Evolutionary conservation across 306 rosid species (phyloP), one percentile per base, ranked within the genome.

Genomic region (Canavalia gladiata): DNA sequence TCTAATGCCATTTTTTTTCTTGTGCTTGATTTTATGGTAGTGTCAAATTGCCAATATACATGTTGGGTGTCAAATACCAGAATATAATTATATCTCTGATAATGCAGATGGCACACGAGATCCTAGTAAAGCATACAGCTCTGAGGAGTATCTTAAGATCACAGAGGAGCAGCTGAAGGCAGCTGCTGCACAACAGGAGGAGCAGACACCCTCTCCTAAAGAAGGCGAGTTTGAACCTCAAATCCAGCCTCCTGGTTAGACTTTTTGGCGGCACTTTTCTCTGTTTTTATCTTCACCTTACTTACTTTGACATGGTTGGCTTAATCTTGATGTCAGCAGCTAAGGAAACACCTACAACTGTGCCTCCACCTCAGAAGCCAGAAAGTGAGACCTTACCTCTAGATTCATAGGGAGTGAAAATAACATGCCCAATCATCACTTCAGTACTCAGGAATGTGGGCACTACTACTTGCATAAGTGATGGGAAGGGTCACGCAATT

Each of bases 131-230:
- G 92, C 94, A 72, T 92, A 91, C 89, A 90, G 90, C 81, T 73
- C 89, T 3, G 99, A 92, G 83, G 97, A 96, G 58, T 90, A 88
- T 87, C 90, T 93, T 7, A 93, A 89, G 92, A 83, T 93, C 67
- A 93, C 98, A 33, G 96, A 93, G 81, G 97, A 90, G 83, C 99
- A 93, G 84, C 86, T 93, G 41, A 88, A 85, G 86, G 94, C 92
- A 82, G 47, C 85, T 45, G 68, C 90, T 50, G 82, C 87, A 59
- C 88, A 81, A 91, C 89, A 78, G 79, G 88, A 87, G 55, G 83
- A 5, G 57, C 90, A 84, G 84, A 58, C 83, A 45, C 60, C 85
- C 18, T 28, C 87, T 76, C 81, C 81, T 18, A 67, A 73, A 75
- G 90, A 87, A 82, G 87, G 59, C 51, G 60, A 86, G 66, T 34